Evolutionary conservation across 495 filamentous ascomycete species (phyloP).

Genomic region (Immersiella caudata): DNA sequence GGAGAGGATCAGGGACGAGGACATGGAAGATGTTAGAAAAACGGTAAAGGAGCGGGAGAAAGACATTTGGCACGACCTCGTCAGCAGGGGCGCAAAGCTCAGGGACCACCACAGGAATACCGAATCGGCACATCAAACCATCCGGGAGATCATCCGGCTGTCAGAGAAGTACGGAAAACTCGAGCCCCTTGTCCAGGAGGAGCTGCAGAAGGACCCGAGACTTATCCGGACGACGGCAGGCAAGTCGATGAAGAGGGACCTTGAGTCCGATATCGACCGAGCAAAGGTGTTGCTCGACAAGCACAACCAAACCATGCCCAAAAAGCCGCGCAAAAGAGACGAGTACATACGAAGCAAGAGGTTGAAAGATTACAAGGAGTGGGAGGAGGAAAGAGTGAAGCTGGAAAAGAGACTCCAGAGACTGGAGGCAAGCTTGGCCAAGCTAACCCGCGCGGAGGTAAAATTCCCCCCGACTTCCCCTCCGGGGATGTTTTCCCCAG

Average conservation of each 20-base stretch:
- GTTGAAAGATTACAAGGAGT: conserved; percentile 10
- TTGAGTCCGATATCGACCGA: conserved; percentile 8
- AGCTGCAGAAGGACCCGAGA: conserved; percentile 9
- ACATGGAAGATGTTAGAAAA: neutral
- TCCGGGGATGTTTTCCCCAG: neutral
- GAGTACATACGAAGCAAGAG: neutral
- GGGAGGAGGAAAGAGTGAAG: neutral
- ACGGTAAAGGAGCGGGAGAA: conserved; percentile 13
- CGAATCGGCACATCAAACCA: conserved; percentile 10
- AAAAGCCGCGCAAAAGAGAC: neutral
- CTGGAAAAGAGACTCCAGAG: conserved; percentile 16
- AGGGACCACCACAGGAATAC: neutral
- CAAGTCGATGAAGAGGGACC: conserved; percentile 11
- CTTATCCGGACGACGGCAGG: conserved; percentile 11
- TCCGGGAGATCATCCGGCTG: conserved; percentile 11
- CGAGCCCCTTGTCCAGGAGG: conserved; percentile 15
- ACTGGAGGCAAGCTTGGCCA: conserved; percentile 5
- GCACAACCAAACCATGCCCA: neutral
- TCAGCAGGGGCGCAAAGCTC: conserved; percentile 5
- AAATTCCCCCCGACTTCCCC: neutral
- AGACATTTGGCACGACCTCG: conserved; percentile 10
- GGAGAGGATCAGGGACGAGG: conserved; percentile 12
- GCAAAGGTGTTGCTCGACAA: conserved; percentile 6
- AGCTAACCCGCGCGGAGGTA: conserved; percentile 2
- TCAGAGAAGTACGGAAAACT: conserved; percentile 13